Percentiles rank a stretch among this genome's conserved stretches.
Evolutionary conservation across 2,329 filamentous ascomycete genomes (phyloP).

Genomic region (Penicillium sclerotiorum): DNA sequence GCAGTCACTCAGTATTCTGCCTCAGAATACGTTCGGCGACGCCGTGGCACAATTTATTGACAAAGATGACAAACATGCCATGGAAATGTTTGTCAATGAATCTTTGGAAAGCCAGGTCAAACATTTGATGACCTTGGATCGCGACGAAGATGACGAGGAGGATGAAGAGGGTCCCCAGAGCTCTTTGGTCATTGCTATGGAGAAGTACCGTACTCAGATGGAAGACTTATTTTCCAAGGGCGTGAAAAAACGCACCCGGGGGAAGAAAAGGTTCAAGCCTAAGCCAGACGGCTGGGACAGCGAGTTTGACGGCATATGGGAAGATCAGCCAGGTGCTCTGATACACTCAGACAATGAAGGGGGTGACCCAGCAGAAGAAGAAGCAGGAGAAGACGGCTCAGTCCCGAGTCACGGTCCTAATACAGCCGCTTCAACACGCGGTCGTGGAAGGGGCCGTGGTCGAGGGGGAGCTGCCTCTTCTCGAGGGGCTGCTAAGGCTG

Average conservation of each 20-base stretch:
- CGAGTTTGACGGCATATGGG: conserved; percentile 87
- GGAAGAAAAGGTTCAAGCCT: conserved; percentile 67
- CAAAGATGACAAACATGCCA: conserved; percentile 91
- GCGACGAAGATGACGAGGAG: conserved; percentile 69
- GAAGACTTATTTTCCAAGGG: conserved; percentile 73
- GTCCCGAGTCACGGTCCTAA: conserved; percentile 32
- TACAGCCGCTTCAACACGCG: conserved; percentile 46
- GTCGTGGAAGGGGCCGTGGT: conserved; percentile 51
- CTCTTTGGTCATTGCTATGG: conserved; percentile 73
- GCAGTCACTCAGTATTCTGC: conserved; percentile 88
- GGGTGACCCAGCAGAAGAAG: conserved; percentile 49
- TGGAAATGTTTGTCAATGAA: conserved; percentile 77
- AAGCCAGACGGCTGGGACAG: conserved; percentile 83
- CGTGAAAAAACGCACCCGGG: conserved; percentile 54
- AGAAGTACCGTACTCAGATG: conserved; percentile 67
- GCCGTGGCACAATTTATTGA: conserved; percentile 91
- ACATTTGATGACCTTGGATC: conserved; percentile 67
- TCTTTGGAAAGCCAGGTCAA: conserved; percentile 71
- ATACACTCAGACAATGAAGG: conserved; percentile 56
- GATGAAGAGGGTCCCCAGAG: conserved; percentile 68
- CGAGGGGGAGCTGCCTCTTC: conserved; percentile 46
- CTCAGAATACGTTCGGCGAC: conserved; percentile 89
- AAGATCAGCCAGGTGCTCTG: conserved; percentile 71
- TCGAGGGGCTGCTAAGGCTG: conserved; percentile 31
- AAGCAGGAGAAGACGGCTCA: conserved; percentile 52